phyloP scores from a whole-genome alignment of 2,329 filamentous ascomycete species.

The Fusarium coicis region DNA sequence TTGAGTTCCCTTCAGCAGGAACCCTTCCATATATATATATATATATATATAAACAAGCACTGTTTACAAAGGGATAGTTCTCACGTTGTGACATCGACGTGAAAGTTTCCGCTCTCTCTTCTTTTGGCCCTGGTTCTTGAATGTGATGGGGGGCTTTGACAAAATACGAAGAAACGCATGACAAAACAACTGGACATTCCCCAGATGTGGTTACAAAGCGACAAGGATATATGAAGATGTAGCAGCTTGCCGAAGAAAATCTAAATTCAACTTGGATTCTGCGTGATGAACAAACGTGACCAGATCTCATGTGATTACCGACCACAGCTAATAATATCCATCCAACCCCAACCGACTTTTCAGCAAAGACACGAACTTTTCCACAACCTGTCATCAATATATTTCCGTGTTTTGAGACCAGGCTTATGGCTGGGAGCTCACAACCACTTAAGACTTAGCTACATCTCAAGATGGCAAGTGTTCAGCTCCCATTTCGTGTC shows the following conservation, averaged over 20 bases:
- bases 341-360: neutral
- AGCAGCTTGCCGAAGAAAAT: neutral
- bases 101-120: neutral
- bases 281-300: neutral
- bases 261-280: neutral
- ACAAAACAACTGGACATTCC: neutral
- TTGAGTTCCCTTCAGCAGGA: neutral
- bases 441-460: no score
- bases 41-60: no score
- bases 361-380: neutral
- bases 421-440: neutral
- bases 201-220: neutral
- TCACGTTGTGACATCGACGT: neutral
- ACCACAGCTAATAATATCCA: neutral
- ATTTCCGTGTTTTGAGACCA: neutral
- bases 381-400: fast-evolving
- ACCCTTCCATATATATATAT: neutral
- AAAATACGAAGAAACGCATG: neutral
- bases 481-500: no score
- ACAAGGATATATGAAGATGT: neutral
- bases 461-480: no score
- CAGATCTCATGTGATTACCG: neutral
- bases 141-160: fast-evolving
- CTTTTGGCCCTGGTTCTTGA: neutral
- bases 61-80: neutral